Evolutionary conservation across 2,329 filamentous ascomycete genomes (phyloP).

Genomic region (Claviceps monticola): DNA sequence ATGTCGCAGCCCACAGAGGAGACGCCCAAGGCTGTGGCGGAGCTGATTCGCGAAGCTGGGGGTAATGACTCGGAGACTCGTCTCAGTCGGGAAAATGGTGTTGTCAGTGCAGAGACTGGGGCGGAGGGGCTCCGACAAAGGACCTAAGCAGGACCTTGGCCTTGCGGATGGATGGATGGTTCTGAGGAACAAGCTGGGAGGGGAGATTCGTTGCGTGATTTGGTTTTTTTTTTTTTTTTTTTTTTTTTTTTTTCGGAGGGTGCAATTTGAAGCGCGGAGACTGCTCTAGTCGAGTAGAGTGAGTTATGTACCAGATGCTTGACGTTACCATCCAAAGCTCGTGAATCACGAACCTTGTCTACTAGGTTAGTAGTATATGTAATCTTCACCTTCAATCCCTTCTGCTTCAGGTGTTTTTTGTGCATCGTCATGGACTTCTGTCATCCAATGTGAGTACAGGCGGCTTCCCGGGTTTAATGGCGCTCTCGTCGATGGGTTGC

Average conservation of each 20-base stretch:
- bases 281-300: too few species aligned
- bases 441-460: too few species aligned
- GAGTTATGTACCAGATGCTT: too few species aligned
- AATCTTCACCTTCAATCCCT: too few species aligned
- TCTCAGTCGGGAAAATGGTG: neutral
- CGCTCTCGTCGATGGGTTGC: too few species aligned
- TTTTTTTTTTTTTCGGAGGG: neutral
- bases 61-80: neutral
- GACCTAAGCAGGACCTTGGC: neutral
- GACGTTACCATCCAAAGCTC: too few species aligned
- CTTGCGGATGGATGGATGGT: neutral
- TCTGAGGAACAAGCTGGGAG: neutral
- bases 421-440: too few species aligned
- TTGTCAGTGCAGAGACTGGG: neutral
- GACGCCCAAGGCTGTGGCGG: conserved; percentile 3
- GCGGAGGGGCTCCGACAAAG: neutral
- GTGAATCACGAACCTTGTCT: too few species aligned
- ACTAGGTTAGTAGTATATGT: too few species aligned
- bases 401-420: too few species aligned
- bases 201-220: neutral
- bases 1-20: conserved; percentile 10
- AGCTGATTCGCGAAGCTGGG: conserved; percentile 4
- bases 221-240: neutral
- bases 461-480: too few species aligned
- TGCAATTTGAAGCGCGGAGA: too few species aligned